A percentile compares a stretch with the other conserved stretches of the same genome.
Evolutionary conservation across 495 filamentous ascomycete genomes (phyloP).

Genomic region (Xylaria palmicola): DNA sequence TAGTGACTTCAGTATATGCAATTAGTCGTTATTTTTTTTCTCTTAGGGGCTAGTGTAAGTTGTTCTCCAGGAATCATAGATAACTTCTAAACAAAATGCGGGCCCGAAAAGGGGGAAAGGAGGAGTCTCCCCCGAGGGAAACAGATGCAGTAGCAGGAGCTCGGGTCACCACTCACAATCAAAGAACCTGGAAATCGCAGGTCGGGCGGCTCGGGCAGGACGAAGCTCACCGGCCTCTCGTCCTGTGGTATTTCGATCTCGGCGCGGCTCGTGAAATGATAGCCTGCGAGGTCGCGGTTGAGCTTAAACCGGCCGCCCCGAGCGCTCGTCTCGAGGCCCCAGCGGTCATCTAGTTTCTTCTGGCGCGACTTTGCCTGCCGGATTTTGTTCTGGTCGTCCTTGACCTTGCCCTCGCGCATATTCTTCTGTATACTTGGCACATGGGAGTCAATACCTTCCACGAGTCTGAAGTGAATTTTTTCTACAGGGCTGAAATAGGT

Average conservation of each 20-base stretch:
- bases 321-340: conserved; percentile 70
- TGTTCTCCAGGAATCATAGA: neutral
- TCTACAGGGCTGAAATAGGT: too few species aligned
- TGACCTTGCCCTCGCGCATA: conserved; percentile 65
- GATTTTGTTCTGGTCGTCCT: conserved; percentile 76
- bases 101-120: neutral
- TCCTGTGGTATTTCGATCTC: conserved; percentile 71
- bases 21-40: neutral
- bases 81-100: neutral
- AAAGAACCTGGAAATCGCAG: conserved; percentile 73
- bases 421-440: conserved; percentile 55
- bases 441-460: neutral
- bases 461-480: neutral
- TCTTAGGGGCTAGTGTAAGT: too few species aligned
- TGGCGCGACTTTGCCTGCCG: conserved; percentile 74
- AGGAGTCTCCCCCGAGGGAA: neutral
- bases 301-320: conserved; percentile 74
- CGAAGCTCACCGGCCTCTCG: conserved; percentile 57
- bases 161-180: conserved; percentile 30
- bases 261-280: conserved; percentile 50
- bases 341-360: conserved; percentile 77
- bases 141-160: neutral
- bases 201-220: conserved; percentile 59
- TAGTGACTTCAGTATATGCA: conserved; percentile 39
- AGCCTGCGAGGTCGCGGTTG: conserved; percentile 68